These are phyloP conservation scores for Scortechinia acanthostroma DNA, from an alignment of 2,329 filamentous ascomycete species.

Conservation along the genomic window DNA sequence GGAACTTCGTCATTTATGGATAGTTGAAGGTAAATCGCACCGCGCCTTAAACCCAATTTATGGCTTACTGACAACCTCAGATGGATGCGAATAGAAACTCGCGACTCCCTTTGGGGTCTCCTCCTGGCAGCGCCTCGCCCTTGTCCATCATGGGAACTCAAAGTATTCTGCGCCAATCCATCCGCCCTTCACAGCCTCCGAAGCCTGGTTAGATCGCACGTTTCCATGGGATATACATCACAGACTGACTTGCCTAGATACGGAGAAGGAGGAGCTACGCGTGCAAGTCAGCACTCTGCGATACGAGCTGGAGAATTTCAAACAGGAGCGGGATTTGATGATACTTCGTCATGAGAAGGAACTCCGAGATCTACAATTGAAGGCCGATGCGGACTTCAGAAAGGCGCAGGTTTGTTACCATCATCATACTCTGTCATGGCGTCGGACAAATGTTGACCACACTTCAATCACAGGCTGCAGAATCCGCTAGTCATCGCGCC, in stretches of 20 bases:
- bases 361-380: constrained; percentile 45
- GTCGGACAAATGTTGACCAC: background rate
- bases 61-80: too few species aligned
- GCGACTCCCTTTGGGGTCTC: background rate
- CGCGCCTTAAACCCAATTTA: too few species aligned
- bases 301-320: constrained; percentile 56
- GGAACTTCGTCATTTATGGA: too few species aligned
- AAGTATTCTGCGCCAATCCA: constrained; percentile 21
- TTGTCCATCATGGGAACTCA: constrained; percentile 13
- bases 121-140: background rate
- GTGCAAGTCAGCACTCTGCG: constrained; percentile 53
- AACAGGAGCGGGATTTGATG: constrained; percentile 51
- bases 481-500: background rate
- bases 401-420: constrained; percentile 28
- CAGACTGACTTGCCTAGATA: background rate
- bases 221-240: too few species aligned
- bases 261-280: constrained; percentile 49
- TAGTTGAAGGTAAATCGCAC: too few species aligned
- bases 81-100: background rate
- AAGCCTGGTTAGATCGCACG: too few species aligned
- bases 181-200: constrained; percentile 13
- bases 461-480: background rate
- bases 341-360: constrained; percentile 51
- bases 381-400: constrained; percentile 50
- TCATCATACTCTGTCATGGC: background rate